Conservation (phyloP, 1,284 basidiomycete species). For the Xanthoconium separans region DNA sequence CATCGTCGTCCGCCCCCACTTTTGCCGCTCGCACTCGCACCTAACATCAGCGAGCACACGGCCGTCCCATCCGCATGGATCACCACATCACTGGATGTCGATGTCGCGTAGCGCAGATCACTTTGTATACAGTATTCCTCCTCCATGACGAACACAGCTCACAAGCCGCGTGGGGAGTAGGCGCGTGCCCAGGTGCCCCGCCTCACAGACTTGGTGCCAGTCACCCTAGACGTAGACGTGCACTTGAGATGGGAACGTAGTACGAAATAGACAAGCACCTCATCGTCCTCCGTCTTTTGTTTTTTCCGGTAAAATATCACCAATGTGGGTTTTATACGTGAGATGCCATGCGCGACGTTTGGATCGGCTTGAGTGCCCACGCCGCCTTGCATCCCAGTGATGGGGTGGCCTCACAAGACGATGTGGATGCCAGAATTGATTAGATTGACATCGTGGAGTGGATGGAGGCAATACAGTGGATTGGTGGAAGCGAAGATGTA, state of each 20-base stretch:
- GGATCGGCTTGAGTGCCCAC: conserved; percentile 89
- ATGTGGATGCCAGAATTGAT: no score
- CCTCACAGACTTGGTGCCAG: conserved; percentile 86
- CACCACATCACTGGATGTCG: conserved; percentile 32
- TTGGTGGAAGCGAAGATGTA: no score
- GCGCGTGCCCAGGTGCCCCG: conserved; percentile 96
- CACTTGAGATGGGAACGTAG: no score
- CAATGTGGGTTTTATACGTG: conserved; percentile 83
- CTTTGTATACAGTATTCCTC: conserved; percentile 94
- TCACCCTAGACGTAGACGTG: conserved; percentile 64
- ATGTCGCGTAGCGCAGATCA: conserved; percentile 44
- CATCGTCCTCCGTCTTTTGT: conserved; percentile 81
- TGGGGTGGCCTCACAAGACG: no score
- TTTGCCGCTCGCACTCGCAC: conserved; percentile 18
- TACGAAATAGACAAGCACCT: conserved; percentile 51
- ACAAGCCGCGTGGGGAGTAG: conserved; percentile 86
- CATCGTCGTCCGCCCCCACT: conserved; percentile 63
- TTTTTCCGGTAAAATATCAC: conserved; percentile 75
- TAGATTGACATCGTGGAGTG: no score
- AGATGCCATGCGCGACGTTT: conserved; percentile 83
- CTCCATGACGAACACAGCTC: conserved; percentile 98
- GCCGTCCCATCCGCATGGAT: conserved; percentile 60
- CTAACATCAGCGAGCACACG: conserved; percentile 26
- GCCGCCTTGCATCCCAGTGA: conserved; percentile 74
- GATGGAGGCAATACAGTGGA: no score